Conservation (phyloP, 2,329 filamentous ascomycete genomes). For the Fusarium euwallaceae region DNA sequence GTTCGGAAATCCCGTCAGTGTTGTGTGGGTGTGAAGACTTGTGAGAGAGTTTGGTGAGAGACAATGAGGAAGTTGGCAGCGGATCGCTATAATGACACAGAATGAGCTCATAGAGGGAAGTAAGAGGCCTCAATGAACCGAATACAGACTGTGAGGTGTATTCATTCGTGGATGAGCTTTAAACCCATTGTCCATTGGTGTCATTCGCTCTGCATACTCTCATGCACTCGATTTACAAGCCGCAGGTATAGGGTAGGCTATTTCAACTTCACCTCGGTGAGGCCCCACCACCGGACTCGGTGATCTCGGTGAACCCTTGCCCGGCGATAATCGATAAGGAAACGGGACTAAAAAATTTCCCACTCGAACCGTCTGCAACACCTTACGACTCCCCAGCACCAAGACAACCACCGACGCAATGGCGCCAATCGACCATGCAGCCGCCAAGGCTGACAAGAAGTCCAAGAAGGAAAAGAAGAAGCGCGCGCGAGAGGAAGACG, state of each 20-base stretch:
- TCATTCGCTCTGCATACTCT: background rate
- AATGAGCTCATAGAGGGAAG: too few species aligned
- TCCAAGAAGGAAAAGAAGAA: conserved; percentile 62
- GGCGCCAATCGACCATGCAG: conserved; percentile 51
- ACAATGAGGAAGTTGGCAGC: background rate
- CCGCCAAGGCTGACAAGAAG: conserved; percentile 56
- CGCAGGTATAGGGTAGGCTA: conserved; percentile 6
- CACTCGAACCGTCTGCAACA: conserved; percentile 23
- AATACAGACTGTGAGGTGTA: background rate
- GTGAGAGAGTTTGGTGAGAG: background rate
- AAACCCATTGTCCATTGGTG: background rate
- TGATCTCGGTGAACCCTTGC: conserved; percentile 33
- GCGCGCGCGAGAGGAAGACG: conserved; percentile 60
- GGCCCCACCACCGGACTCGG: conserved; percentile 29
- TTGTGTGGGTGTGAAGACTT: background rate
- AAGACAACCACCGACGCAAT: conserved; percentile 43
- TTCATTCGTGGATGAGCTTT: background rate
- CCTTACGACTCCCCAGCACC: conserved; percentile 21
- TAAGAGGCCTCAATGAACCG: background rate
- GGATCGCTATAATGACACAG: background rate
- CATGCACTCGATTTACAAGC: background rate
- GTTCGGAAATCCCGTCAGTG: background rate
- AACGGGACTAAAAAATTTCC: conserved; percentile 38
- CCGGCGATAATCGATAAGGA: conserved; percentile 39
- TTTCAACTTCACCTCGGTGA: background rate